phyloP scores from a whole-genome alignment of 1,139 yeast genomes.

The Casaregolazyma suthepensis region DNA sequence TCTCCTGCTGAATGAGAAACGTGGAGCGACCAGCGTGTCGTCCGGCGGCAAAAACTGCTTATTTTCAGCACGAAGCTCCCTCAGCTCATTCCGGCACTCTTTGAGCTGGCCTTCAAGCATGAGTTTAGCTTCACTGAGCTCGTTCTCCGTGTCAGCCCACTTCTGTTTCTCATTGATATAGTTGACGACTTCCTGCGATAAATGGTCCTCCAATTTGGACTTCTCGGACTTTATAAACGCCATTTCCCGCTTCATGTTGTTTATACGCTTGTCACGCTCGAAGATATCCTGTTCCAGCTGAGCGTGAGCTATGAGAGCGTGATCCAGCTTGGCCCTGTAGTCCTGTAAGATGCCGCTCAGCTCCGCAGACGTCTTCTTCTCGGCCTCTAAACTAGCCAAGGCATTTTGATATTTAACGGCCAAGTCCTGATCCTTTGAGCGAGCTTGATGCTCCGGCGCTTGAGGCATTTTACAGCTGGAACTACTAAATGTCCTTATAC shows the following conservation, averaged over 20 bases:
- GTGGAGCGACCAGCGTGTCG: not conserved
- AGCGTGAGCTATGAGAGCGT: conserved; percentile 20
- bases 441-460: not conserved
- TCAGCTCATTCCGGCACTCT: not conserved
- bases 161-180: conserved; percentile 31
- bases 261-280: conserved; percentile 22
- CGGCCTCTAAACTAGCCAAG: not conserved
- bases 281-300: conserved; percentile 30
- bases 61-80: not conserved
- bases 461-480: not conserved
- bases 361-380: not conserved
- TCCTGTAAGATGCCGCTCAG: conserved; percentile 18
- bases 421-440: not conserved
- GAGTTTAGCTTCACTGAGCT: conserved; percentile 13
- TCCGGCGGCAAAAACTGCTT: not conserved
- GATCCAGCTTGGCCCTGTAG: conserved; percentile 16
- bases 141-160: conserved; percentile 30
- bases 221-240: conserved; percentile 21
- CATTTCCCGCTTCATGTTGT: conserved; percentile 19
- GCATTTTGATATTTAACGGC: not conserved
- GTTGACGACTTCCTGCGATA: conserved; percentile 26
- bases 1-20: not conserved
- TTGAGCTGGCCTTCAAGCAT: not conserved
- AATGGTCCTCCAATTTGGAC: conserved; percentile 23
- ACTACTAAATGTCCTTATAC: not conserved